A percentile compares a stretch with the other conserved stretches of the same genome.
These are phyloP conservation scores for Cordyceps tenuipes DNA, from an alignment of 2,329 filamentous ascomycete species.

Conservation along the genomic window DNA sequence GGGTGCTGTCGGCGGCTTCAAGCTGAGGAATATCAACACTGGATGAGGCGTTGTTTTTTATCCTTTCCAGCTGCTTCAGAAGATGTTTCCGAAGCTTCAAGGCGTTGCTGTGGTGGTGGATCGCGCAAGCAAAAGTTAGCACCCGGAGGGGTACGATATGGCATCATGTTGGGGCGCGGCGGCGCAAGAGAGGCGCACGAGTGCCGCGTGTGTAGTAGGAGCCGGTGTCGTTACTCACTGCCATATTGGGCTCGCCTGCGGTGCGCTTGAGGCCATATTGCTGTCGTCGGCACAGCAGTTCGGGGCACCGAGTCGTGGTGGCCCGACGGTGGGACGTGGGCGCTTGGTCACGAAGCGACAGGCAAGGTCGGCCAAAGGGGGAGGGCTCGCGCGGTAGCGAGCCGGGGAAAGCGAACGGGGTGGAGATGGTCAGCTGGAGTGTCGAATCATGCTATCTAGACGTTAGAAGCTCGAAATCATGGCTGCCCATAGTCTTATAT, in stretches of 20 bases:
- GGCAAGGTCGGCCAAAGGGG: background rate
- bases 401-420: conserved; percentile 2
- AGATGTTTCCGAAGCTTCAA: conserved; percentile 36
- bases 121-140: conserved; percentile 13
- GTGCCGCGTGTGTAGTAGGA: background rate
- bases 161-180: background rate
- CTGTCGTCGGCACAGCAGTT: background rate
- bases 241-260: conserved; percentile 30
- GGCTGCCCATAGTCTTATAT: conserved; percentile 26
- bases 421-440: conserved; percentile 18
- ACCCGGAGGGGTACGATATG: background rate
- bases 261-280: conserved; percentile 14
- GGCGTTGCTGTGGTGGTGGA: conserved; percentile 27
- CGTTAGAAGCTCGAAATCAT: conserved; percentile 20
- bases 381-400: conserved; percentile 9
- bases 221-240: conserved; percentile 24
- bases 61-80: conserved; percentile 34
- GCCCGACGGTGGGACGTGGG: background rate
- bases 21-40: conserved; percentile 34
- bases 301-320: background rate
- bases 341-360: background rate
- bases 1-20: conserved; percentile 33
- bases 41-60: conserved; percentile 28
- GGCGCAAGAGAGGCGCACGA: background rate
- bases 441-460: conserved; percentile 28